Conservation (phyloP, 2,329 filamentous ascomycete species). For the Talaromyces sp. region DNA sequence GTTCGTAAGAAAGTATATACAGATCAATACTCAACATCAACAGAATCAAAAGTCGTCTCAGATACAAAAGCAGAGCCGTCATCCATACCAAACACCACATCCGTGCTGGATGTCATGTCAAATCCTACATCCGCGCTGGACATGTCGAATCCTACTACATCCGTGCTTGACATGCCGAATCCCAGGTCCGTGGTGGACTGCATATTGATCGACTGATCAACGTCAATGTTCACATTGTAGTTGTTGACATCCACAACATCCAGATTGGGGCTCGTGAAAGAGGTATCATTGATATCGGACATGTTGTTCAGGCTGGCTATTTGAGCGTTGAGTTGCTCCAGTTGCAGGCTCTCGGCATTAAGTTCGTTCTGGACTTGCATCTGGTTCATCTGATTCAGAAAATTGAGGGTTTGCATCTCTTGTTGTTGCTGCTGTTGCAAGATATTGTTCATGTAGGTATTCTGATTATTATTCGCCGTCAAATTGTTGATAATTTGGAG, state of each 20-base stretch:
- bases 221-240: slow-evolving; percentile 5
- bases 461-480: neutral
- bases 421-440: slow-evolving; percentile 16
- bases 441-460: slow-evolving; percentile 5
- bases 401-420: neutral
- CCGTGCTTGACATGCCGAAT: neutral
- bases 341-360: slow-evolving; percentile 1
- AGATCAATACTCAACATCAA: neutral
- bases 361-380: slow-evolving; percentile 2
- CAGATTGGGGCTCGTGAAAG: neutral
- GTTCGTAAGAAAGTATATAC: neutral
- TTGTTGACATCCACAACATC: slow-evolving; percentile 10
- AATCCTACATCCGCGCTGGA: neutral
- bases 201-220: slow-evolving; percentile 13
- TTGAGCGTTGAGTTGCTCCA: slow-evolving; percentile 16
- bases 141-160: neutral
- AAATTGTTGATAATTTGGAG: slow-evolving; percentile 15
- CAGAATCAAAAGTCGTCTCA: neutral
- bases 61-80: slow-evolving; percentile 1
- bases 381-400: slow-evolving; percentile 5
- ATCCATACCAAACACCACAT: slow-evolving; percentile 2
- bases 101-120: neutral
- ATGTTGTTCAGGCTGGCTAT: slow-evolving; percentile 13
- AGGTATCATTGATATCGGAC: neutral
- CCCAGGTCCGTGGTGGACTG: neutral